These are phyloP conservation scores for Puccinellia tenuiflora DNA, from an alignment of 176 grass and related monocot species.

Conservation along the genomic window DNA sequence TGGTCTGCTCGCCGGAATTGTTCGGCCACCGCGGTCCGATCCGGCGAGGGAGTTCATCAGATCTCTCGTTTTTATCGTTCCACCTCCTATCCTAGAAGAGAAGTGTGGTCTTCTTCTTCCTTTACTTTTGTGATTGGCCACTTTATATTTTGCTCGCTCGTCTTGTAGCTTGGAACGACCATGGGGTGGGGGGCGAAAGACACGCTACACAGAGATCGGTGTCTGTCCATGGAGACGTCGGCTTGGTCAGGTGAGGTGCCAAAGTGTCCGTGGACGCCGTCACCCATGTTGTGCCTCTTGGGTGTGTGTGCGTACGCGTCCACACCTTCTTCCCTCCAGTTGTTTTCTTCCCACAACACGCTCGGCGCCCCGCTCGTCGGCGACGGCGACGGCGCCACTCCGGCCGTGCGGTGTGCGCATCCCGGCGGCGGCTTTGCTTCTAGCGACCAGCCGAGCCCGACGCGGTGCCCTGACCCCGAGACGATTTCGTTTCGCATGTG, in stretches of 20 bases:
- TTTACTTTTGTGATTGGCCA: neutral
- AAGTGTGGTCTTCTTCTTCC: neutral
- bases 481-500: neutral
- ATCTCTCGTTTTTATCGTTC: neutral
- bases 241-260: neutral
- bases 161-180: neutral
- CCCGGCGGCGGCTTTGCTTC: neutral
- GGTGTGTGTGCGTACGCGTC: neutral
- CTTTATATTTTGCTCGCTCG: neutral
- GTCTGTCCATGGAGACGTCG: neutral
- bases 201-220: neutral
- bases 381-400: neutral
- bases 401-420: neutral
- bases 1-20: neutral
- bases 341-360: neutral
- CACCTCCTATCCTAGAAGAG: neutral
- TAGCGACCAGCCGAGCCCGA: neutral
- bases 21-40: neutral
- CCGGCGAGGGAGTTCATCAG: neutral
- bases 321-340: neutral
- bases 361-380: neutral
- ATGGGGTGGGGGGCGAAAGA: neutral
- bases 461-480: neutral
- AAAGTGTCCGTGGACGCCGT: neutral
- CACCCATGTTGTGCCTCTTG: neutral